Evolutionary conservation across 495 filamentous ascomycete species (phyloP), one percentile per base, ranked within the genome.

Genomic region (Aspergillus panamensis): DNA sequence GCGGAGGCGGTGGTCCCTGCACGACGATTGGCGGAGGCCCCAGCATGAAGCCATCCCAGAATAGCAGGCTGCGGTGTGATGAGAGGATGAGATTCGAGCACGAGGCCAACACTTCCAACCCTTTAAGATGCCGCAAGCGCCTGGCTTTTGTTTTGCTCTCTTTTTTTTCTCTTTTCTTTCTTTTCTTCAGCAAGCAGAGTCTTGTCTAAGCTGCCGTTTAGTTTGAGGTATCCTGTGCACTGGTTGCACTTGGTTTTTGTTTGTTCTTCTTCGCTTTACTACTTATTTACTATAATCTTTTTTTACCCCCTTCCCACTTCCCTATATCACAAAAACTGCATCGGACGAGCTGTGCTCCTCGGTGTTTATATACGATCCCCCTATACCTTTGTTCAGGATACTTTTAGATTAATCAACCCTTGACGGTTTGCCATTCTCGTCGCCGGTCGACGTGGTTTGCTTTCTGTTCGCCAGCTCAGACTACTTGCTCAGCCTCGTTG

Each of bases 131-230:
- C 44, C n/a, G 56, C 56, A 58, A 52, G 56, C 56, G 56, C 58
- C 53, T 39, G 39, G 13, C 39, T 42, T 42, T 13, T 33, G 60
- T 66, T 63, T 57, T 37, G 51, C 47, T 63, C 50, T 61, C 69
- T 64, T 62, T 61, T 69, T 51, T 64, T 63, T 62, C 61, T 64
- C 70, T 66, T 72, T 68, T 72, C 69, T 74, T 69, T 85, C 82
- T 69, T 64, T 76, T 86, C 85, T 81, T 78, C 82, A 86, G 87
- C 87, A 89, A 89, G 87, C 49, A 52, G 19, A 50, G 79, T 76
- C 84, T 84, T 85, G 84, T 82, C 73, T 75, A 80, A 86, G 80
- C 80, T 88, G 74, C 67, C 65, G 52, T 60, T 63, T 61, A 69
- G 80, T 77, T 78, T 69, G 74, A 78, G 70, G 76, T 76, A 73